Evolutionary conservation across 1,139 yeast species (phyloP).

Genomic region (Kodamaea sp.): DNA sequence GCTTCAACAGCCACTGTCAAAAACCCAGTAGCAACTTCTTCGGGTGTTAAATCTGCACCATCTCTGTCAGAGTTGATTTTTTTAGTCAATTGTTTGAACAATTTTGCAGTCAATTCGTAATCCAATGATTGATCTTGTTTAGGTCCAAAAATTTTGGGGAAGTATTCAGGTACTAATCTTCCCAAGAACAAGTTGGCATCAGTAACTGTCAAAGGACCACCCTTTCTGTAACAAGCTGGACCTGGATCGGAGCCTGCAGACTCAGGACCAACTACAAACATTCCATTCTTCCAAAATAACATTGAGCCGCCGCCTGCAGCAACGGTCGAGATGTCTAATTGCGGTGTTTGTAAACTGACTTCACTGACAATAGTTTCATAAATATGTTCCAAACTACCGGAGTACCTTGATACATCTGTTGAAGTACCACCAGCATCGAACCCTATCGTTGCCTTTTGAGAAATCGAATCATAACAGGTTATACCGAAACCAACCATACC

Average conservation of each 20-base stretch:
- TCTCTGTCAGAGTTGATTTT: conserved; percentile 29
- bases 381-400: conserved; percentile 40
- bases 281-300: conserved; percentile 43
- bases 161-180: conserved; percentile 37
- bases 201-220: conserved; percentile 46
- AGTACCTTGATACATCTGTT: conserved; percentile 43
- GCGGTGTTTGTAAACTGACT: conserved; percentile 44
- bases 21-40: conserved; percentile 43
- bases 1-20: conserved; percentile 44
- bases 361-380: conserved; percentile 44
- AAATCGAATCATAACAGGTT: conserved; percentile 35
- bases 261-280: conserved; percentile 48
- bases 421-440: conserved; percentile 50
- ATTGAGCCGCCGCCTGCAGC: conserved; percentile 50
- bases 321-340: conserved; percentile 44
- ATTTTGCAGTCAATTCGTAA: conserved; percentile 25
- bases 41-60: conserved; percentile 26
- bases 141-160: conserved; percentile 45
- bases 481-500: conserved; percentile 50
- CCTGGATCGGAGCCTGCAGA: conserved; percentile 49
- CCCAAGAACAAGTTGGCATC: conserved; percentile 45
- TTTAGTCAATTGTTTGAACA: conserved; percentile 31
- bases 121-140: conserved; percentile 40
- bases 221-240: conserved; percentile 45
- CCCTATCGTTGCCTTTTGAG: conserved; percentile 39